phyloP scores from a whole-genome alignment of 176 grass and related monocot genomes.

The Hordeum marinum region DNA sequence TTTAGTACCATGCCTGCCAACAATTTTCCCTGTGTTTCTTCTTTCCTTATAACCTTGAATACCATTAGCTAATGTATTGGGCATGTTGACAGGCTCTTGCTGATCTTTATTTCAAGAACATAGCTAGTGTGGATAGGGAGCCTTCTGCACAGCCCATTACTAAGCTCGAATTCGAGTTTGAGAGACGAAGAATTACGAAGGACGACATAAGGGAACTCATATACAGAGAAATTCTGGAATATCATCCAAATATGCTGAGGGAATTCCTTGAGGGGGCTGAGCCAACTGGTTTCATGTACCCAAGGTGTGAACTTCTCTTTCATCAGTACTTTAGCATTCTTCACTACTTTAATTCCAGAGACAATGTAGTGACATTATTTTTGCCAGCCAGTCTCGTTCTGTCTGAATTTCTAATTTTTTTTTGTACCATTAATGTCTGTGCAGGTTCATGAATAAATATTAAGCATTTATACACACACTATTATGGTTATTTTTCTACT shows the following conservation, averaged over 20 bases:
- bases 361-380: background rate
- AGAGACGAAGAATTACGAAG: slow-evolving; percentile 85
- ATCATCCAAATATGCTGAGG: slow-evolving; percentile 88
- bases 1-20: background rate
- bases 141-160: slow-evolving; percentile 82
- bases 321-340: background rate
- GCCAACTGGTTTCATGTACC: slow-evolving; percentile 91
- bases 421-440: background rate
- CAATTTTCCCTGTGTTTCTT: slow-evolving; percentile 3
- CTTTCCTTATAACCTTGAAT: slow-evolving; percentile 12
- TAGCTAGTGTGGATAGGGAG: slow-evolving; percentile 86
- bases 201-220: slow-evolving; percentile 95
- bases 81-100: slow-evolving; percentile 66
- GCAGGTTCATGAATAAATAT: background rate
- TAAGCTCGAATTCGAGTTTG: slow-evolving; percentile 94
- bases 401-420: background rate
- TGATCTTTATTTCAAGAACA: slow-evolving; percentile 94
- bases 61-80: slow-evolving; percentile 18
- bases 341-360: background rate
- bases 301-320: slow-evolving; percentile 50
- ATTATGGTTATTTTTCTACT: background rate
- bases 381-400: background rate
- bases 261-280: slow-evolving; percentile 82
- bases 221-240: slow-evolving; percentile 95
- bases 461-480: background rate